Evolutionary conservation across 805 yeast species (phyloP).

Genomic region (Candida succiphila): DNA sequence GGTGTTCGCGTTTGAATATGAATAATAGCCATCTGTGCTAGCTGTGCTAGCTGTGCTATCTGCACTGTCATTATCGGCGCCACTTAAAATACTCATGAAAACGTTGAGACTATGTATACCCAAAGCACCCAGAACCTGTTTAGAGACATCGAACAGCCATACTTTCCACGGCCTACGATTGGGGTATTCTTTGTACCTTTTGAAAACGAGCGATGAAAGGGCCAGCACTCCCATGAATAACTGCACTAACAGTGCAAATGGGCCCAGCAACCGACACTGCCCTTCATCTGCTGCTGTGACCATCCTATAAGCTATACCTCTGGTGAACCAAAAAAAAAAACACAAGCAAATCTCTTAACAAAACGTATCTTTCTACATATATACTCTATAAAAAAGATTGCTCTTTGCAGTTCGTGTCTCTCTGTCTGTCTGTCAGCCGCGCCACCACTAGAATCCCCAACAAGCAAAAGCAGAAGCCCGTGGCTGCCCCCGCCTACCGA

Average conservation of each 20-base stretch:
- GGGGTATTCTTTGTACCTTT: conserved; percentile 68
- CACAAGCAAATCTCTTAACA: no score
- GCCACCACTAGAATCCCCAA: no score
- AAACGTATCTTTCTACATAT: no score
- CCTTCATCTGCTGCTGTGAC: conserved; percentile 7
- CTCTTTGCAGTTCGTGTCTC: no score
- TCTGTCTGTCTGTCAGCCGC: no score
- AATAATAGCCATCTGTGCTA: background rate
- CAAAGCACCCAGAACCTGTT: conserved; percentile 81
- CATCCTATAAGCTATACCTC: no score
- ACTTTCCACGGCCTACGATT: conserved; percentile 67
- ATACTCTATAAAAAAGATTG: no score
- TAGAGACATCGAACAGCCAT: conserved; percentile 85
- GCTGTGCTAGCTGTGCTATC: background rate
- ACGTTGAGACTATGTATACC: conserved; percentile 78
- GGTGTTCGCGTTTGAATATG: background rate
- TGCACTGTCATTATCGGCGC: conserved; percentile 10
- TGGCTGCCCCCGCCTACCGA: no score
- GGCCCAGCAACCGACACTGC: conserved; percentile 69
- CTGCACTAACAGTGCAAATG: conserved; percentile 77
- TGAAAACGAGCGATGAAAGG: conserved; percentile 58
- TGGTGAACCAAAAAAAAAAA: no score
- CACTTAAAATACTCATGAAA: conserved; percentile 52
- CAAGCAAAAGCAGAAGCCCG: no score
- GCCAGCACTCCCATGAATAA: conserved; percentile 68